phyloP scores from a whole-genome alignment of 2,329 filamentous ascomycete genomes.

The Nemania diffusa region DNA sequence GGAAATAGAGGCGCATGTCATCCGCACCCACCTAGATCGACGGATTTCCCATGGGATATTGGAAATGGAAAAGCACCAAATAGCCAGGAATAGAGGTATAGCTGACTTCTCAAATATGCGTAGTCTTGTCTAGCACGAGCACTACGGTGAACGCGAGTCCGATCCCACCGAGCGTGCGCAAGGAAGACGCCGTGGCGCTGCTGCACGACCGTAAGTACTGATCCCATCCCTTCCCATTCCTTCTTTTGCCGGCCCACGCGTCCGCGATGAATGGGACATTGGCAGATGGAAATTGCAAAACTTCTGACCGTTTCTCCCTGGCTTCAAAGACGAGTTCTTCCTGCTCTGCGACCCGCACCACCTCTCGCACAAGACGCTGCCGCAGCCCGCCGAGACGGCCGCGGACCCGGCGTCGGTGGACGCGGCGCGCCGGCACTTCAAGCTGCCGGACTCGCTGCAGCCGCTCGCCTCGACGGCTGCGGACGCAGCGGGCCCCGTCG shows the following conservation, averaged over 20 bases:
- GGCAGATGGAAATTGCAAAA: neutral
- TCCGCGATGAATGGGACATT: neutral
- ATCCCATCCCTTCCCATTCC: neutral
- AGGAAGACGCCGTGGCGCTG: conserved; percentile 51
- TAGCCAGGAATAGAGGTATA: neutral
- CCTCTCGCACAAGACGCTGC: conserved; percentile 49
- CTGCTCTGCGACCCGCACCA: conserved; percentile 64
- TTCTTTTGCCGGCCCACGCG: too few species aligned
- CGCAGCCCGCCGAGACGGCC: conserved; percentile 43
- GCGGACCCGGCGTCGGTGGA: conserved; percentile 39
- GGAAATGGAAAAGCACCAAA: neutral
- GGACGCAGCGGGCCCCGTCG: conserved; percentile 19
- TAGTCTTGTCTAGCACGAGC: conserved; percentile 58
- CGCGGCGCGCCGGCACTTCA: conserved; percentile 45
- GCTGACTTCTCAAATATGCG: conserved; percentile 4
- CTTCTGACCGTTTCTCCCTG: neutral
- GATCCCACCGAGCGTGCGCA: conserved; percentile 51
- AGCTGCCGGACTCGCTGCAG: conserved; percentile 42
- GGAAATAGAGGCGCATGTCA: neutral
- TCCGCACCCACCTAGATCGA: neutral
- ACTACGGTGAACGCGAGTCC: conserved; percentile 56
- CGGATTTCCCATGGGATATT: neutral
- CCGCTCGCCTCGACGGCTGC: conserved; percentile 32
- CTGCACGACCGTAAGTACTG: conserved; percentile 57
- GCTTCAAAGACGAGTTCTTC: conserved; percentile 56